Base-by-base conservation (phyloP, 2,329 filamentous ascomycete species). In the Pseudogymnoascus sp. region DNA sequence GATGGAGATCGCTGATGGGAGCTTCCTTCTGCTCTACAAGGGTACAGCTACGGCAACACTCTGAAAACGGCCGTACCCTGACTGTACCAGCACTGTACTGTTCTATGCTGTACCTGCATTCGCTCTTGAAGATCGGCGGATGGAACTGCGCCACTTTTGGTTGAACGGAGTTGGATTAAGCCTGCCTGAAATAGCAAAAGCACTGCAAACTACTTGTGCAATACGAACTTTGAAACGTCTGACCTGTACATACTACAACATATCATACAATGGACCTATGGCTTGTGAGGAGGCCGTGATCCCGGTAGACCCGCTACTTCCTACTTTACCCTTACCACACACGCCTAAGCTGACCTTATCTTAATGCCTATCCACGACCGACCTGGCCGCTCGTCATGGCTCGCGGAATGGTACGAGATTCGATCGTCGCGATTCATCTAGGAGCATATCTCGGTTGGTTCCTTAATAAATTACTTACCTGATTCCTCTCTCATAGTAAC, bases 361-460 rank as follows among this genome's bases (percentile, higher is more conserved):
- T n/a, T n/a, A 15, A 41, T 45, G 39, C 39, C 39, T 52, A 52
- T 23, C 26, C 26, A 26, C 18, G 45, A 52, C 26, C 26, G 45
- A 23, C 45, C 45, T 52, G 45, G 45, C 45, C 45, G 45, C 45
- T 26, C 45, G 26, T 52, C 45, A 52, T 52, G 45, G 26, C 45
- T 30, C 2, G 1, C 18, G n/a, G n/a, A 18, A 18, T 52, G 45
- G 45, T 52, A 52, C 45, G 45, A 52, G 45, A 52, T 52, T 30
- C 45, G 30, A 52, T 26, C 5, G 45, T 52, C 45, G 45, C 45
- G 45, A 52, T 52, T 52, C 45, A 52, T 30, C 45, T 30, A 52
- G 45, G 45, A 52, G 30, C 45, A 19, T 52, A 52, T 52, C 23
- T 52, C 45, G 9, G n/a, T 52, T 52, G 9, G n/a, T 52, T 52